Conservation (phyloP, 345 rosid species). For the Lumnitzera littorea region DNA sequence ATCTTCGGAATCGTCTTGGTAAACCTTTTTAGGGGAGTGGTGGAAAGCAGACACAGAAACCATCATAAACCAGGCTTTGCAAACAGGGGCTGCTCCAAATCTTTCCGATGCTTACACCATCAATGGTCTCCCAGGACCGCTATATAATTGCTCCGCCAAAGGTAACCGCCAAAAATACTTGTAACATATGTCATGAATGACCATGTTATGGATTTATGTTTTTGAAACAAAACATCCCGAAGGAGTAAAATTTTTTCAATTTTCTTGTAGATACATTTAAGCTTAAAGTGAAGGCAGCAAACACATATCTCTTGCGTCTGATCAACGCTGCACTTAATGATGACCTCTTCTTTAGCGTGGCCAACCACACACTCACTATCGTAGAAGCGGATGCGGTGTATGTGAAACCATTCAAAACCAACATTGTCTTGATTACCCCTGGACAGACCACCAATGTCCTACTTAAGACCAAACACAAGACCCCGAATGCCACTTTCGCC, state of each 20-base stretch:
- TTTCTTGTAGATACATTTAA: constrained; percentile 42
- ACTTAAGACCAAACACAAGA: constrained; percentile 28
- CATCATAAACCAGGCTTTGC: constrained; percentile 37
- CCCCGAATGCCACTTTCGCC: constrained; percentile 21
- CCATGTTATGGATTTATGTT: too few relatives aligned
- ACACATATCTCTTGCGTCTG: constrained; percentile 38
- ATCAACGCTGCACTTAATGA: constrained; percentile 55
- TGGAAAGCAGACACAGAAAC: constrained; percentile 46
- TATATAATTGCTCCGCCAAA: constrained; percentile 33
- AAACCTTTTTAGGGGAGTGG: constrained; percentile 36
- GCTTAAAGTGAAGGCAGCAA: constrained; percentile 40
- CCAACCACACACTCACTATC: constrained; percentile 54
- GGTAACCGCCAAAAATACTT: constrained; percentile 9
- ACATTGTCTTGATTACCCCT: constrained; percentile 44
- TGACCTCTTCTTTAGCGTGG: constrained; percentile 64
- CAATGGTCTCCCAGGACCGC: constrained; percentile 47
- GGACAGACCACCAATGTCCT: constrained; percentile 74
- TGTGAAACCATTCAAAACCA: constrained; percentile 55
- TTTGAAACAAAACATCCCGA: too few relatives aligned
- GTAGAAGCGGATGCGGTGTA: constrained; percentile 69
- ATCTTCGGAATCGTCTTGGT: too few relatives aligned
- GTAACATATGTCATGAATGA: too few relatives aligned
- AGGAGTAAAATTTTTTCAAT: background rate
- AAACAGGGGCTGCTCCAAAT: constrained; percentile 46
- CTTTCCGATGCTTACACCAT: constrained; percentile 46